Percentiles rank a stretch among this genome's conserved stretches.
These are phyloP conservation scores for Lentinula raphanica DNA, from an alignment of 768 basidiomycete genomes.

Conservation along the genomic window DNA sequence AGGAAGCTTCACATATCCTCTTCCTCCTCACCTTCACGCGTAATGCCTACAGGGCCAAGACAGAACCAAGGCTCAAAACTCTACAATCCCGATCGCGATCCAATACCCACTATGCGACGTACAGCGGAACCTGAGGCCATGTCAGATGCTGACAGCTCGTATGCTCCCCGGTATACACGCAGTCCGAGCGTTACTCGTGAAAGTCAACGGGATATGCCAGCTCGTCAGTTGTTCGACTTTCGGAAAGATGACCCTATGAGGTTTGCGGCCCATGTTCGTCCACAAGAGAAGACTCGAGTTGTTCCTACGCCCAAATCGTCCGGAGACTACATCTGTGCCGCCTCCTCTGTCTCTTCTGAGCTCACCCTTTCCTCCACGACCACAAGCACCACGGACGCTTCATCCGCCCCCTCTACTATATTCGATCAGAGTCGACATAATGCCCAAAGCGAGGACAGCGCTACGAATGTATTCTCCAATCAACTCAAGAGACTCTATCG, in stretches of 20 bases:
- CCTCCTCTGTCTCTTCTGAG: slow-evolving; percentile 58
- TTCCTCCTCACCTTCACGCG: slow-evolving; percentile 35
- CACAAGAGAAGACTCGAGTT: slow-evolving; percentile 34
- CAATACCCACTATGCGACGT: slow-evolving; percentile 49
- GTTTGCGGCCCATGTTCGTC: slow-evolving; percentile 64
- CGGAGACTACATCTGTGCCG: slow-evolving; percentile 66
- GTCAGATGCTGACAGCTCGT: slow-evolving; percentile 56
- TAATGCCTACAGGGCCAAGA: slow-evolving; percentile 26
- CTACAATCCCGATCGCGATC: slow-evolving; percentile 70
- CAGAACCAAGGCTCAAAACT: slow-evolving; percentile 41
- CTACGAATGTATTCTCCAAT: slow-evolving; percentile 62
- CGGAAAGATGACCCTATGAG: slow-evolving; percentile 87
- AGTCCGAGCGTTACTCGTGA: slow-evolving; percentile 24
- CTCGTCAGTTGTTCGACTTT: slow-evolving; percentile 79
- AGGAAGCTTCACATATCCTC: slow-evolving; percentile 63
- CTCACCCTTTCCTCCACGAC: slow-evolving; percentile 79
- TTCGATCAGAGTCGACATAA: slow-evolving; percentile 50
- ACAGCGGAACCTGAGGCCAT: slow-evolving; percentile 62
- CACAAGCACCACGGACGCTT: too few relatives aligned
- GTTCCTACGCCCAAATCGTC: slow-evolving; percentile 56
- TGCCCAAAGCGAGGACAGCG: slow-evolving; percentile 39
- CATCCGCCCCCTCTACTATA: slow-evolving; percentile 65
- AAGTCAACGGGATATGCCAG: slow-evolving; percentile 24
- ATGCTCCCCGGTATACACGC: slow-evolving; percentile 27
- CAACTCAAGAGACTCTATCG: slow-evolving; percentile 84